Conservation (phyloP, 306 rosid genomes). For the Neltuma alba region DNA sequence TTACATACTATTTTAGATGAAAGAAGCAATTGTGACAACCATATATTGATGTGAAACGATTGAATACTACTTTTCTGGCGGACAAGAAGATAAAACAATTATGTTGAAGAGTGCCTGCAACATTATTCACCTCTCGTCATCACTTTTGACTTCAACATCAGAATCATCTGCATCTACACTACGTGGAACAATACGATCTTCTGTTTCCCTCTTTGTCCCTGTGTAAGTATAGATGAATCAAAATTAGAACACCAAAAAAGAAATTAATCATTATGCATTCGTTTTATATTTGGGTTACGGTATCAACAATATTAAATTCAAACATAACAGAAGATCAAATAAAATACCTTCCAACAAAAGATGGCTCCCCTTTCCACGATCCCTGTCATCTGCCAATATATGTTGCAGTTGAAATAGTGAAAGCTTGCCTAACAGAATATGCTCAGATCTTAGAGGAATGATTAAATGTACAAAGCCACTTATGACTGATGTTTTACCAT, state of each 20-base stretch:
- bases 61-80: not conserved
- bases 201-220: conserved; percentile 75
- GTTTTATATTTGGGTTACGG: not conserved
- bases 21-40: not conserved
- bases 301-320: conserved; percentile 1
- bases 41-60: not conserved
- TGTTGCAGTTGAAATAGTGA: conserved; percentile 34
- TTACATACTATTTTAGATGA: not conserved
- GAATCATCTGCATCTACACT: conserved; percentile 97
- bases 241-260: conserved; percentile 11
- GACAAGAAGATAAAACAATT: not conserved
- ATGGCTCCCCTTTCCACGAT: conserved; percentile 72
- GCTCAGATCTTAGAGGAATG: not conserved
- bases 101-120: not conserved
- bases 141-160: conserved; percentile 86
- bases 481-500: conserved; percentile 45
- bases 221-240: conserved; percentile 28
- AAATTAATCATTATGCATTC: not conserved
- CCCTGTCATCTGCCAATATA: conserved; percentile 79
- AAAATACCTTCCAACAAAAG: conserved; percentile 76
- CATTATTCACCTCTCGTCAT: conserved; percentile 71
- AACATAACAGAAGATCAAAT: not conserved
- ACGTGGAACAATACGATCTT: conserved; percentile 80
- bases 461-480: not conserved
- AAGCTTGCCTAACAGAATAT: not conserved